Evolutionary conservation across 805 yeast species (phyloP), one percentile per base, ranked within the genome.

Genomic region (Lachancea cidri): DNA sequence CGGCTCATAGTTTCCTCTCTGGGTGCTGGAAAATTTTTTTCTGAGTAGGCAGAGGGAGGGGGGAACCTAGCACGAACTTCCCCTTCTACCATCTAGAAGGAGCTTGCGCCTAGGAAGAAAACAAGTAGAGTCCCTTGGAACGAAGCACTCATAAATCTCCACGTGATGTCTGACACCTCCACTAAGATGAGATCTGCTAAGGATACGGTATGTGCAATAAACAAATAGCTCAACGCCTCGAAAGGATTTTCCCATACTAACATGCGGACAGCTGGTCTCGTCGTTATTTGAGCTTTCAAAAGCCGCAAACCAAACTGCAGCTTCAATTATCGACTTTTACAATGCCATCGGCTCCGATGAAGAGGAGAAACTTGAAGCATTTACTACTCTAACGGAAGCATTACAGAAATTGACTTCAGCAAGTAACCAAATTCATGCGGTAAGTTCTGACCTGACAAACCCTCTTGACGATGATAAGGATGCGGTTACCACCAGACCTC

Each of bases 241-340:
- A 11, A 11, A 7, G 27, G 11, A 22, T 22, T 7, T 20, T 16
- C 13, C 15, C 15, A 15, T 32, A 38, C 51, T 49, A 45, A 43
- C 51, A 46, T 25, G 25, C 39, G 17, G 34, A 14, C 38, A 78
- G 81, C 75, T 83, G 29, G 88, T 88, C 43, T 76, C 93, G 31
- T 78, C 95, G 1, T 73, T 88, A 46, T 83, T 81, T 55, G 89
- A 84, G 58, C 75, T 88, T 41, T 79, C 93, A 33, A 86, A 81
- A 57, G 87, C 94, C n/a, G 91, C 96, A 29, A 78, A 76, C 48
- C 89, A 83, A 43, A 86, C 91, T 39, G 86, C 95, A 20, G 65
- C 79, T 24, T 91, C 94, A 17, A 77, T 89, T 25, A 77, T 86
- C 45, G 81, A 81, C 56, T 84, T 84, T 66, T 81, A 81, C 71